phyloP scores from a whole-genome alignment of 1,284 basidiomycete species.

The Coniophora puteana region DNA sequence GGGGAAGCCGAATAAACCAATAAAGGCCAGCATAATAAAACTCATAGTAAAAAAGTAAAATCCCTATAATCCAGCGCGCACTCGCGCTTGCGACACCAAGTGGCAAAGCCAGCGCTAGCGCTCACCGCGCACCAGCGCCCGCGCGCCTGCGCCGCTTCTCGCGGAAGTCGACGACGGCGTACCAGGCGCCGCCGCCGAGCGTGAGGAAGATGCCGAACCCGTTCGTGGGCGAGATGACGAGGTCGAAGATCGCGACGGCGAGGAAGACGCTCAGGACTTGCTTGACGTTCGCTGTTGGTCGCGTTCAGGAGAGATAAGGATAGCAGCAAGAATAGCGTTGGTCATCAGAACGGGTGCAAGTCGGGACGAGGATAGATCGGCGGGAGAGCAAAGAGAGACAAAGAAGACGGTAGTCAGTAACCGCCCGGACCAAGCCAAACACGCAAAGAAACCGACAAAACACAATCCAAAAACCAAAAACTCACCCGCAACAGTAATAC shows the following conservation, averaged over 20 bases:
- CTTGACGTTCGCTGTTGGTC: slow-evolving; percentile 74
- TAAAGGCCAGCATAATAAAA: too few species aligned
- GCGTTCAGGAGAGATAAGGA: slow-evolving; percentile 1
- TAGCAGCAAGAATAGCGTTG: too few species aligned
- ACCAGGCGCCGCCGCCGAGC: slow-evolving; percentile 80
- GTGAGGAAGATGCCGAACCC: slow-evolving; percentile 80
- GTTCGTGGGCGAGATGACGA: slow-evolving; percentile 77
- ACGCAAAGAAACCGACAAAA: background rate
- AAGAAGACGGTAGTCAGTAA: background rate
- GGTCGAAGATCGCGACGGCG: slow-evolving; percentile 79
- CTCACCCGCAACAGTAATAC: slow-evolving; percentile 85
- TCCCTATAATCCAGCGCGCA: background rate
- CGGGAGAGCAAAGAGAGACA: background rate
- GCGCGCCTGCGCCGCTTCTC: slow-evolving; percentile 41
- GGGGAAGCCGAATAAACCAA: too few species aligned
- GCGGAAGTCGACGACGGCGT: slow-evolving; percentile 69
- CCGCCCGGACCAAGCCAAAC: background rate
- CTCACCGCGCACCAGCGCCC: too few species aligned
- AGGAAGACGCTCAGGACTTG: slow-evolving; percentile 90
- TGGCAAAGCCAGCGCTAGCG: too few species aligned
- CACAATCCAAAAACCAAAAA: slow-evolving; percentile 10
- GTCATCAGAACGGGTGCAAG: too few species aligned
- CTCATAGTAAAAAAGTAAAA: too few species aligned
- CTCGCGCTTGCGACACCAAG: too few species aligned
- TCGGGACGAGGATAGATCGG: background rate